Evolutionary conservation across 257 asterid species (phyloP), one percentile per base, ranked within the genome.

Genomic region (Nicotiana attenuata): DNA sequence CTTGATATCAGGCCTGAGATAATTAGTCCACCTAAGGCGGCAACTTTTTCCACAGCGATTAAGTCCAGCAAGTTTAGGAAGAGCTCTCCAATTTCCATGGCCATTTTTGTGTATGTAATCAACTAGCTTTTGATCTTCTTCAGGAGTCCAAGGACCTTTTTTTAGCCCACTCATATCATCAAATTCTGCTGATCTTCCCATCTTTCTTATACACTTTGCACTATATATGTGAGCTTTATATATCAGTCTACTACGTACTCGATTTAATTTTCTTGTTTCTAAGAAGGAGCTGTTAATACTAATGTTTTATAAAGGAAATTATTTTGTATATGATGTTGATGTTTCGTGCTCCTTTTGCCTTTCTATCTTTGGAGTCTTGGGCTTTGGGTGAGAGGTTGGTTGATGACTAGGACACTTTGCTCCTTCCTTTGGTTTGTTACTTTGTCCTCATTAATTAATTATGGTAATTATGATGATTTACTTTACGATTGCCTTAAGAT

Each of bases 71-170:
- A 83, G 79, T 38, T 33, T 85, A 1, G 90, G 80, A 24, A 87
- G 85, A 59, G 52, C 82, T 73, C 80, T 85, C 90, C 88, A 87
- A 83, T 65, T 85, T 63, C 88, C 84, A 65, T 83, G 90, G 64
- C 90, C 90, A 29, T 83, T 31, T 45, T 77, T 87, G 63, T 82
- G 90, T 65, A 87, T 83, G 85, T 84, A 85, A 47, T 82, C 78
- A 3, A 87, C 20, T 41, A 87, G 87, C n/a, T 71, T 83, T 20
- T 10, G 41, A 71, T 87, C 90, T 81, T 87, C 90, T 81, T 87
- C 90, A 4, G 88, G 88, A 6, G 87, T 85, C 90, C 90, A 87
- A 9, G 90, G 90, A 20, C 88, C 88, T 57, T 85, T 87, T 85
- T 87, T 87, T 20, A 83, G 16, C 7, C 76, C 77, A 26, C 66